These are phyloP conservation scores for Solanum chaucha DNA, from an alignment of 257 asterid genomes.

Conservation along the genomic window DNA sequence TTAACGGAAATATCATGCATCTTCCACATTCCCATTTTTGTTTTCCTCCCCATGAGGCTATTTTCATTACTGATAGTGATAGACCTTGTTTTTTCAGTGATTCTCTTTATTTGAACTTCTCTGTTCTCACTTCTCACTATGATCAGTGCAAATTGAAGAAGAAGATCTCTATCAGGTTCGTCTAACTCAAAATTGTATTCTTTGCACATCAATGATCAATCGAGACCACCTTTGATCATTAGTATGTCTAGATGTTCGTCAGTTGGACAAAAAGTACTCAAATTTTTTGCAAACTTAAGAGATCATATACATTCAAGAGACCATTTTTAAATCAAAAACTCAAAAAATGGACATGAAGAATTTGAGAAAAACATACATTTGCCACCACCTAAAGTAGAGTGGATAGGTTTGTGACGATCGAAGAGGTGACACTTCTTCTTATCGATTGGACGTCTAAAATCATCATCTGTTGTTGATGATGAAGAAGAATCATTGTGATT, in stretches of 20 bases:
- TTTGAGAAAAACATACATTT: constrained; percentile 23
- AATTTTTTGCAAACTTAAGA: background rate
- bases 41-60: background rate
- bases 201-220: background rate
- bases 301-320: background rate
- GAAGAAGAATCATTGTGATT: background rate
- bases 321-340: too few relatives aligned
- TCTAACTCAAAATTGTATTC: background rate
- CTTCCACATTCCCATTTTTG: background rate
- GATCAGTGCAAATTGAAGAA: background rate
- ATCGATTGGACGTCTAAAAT: background rate
- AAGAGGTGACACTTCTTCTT: constrained; percentile 36
- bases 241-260: background rate
- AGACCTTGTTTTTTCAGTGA: background rate
- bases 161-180: background rate
- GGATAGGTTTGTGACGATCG: constrained; percentile 63
- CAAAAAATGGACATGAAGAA: background rate
- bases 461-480: background rate
- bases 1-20: background rate
- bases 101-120: background rate
- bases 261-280: background rate
- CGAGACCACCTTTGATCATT: background rate
- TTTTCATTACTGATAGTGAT: background rate
- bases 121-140: background rate
- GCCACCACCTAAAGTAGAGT: constrained; percentile 75